These are phyloP conservation scores for Hypomyces perniciosus DNA, from an alignment of 2,329 filamentous ascomycete species.

Conservation along the genomic window DNA sequence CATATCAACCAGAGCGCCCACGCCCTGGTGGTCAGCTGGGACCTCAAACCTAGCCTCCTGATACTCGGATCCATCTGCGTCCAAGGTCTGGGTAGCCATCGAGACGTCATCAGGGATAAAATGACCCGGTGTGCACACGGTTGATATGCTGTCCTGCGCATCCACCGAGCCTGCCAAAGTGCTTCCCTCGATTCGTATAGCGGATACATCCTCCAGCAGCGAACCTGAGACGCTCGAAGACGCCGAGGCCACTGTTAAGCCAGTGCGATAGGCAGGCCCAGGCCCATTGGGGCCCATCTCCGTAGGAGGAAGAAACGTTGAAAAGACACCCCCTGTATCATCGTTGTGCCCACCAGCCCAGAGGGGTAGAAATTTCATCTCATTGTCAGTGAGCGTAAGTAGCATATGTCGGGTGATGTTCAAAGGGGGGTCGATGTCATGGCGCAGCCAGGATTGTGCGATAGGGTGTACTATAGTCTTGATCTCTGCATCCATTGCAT, in stretches of 20 bases:
- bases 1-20: conserved; percentile 19
- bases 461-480: conserved; percentile 18
- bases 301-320: conserved; percentile 34
- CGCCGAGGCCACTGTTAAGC: conserved; percentile 30
- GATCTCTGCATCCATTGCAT: conserved; percentile 18
- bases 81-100: conserved; percentile 32
- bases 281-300: conserved; percentile 41
- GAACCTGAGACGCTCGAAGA: conserved; percentile 30
- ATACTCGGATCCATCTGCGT: conserved; percentile 26
- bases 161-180: conserved; percentile 31
- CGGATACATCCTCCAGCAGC: conserved; percentile 30
- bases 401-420: conserved; percentile 40
- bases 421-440: conserved; percentile 29
- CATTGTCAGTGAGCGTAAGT: conserved; percentile 47
- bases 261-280: conserved; percentile 43
- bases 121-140: conserved; percentile 24
- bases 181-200: conserved; percentile 28
- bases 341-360: conserved; percentile 57
- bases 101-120: conserved; percentile 31
- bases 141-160: conserved; percentile 36
- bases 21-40: conserved; percentile 26
- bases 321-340: conserved; percentile 45
- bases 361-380: conserved; percentile 57
- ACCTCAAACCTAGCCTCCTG: conserved; percentile 29
- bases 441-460: conserved; percentile 20